These are phyloP conservation scores for Candolleomyces aberdarensis DNA, from an alignment of 768 basidiomycete genomes.

Conservation along the genomic window DNA sequence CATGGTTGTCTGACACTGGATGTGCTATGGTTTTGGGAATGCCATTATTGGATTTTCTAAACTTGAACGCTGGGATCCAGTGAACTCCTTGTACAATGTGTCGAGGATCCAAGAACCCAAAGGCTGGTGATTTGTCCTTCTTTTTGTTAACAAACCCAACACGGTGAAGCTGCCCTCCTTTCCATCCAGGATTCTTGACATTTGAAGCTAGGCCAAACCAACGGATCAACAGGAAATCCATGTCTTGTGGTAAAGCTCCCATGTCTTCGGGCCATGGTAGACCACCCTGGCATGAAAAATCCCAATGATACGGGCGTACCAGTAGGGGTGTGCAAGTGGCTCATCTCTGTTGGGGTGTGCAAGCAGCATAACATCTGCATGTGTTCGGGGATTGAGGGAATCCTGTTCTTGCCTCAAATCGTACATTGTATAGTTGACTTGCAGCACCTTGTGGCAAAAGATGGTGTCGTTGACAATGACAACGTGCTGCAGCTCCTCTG, in stretches of 20 bases:
- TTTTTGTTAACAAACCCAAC: constrained; percentile 34
- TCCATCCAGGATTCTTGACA: not conserved
- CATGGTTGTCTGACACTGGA: too few relatives aligned
- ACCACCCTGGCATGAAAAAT: constrained; percentile 7
- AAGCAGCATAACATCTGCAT: constrained; percentile 33
- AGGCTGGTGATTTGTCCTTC: too few relatives aligned
- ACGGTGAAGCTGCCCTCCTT: constrained; percentile 8
- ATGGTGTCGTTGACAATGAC: too few relatives aligned
- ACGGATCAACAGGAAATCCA: constrained; percentile 25
- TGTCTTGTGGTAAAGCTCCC: not conserved
- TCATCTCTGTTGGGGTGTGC: constrained; percentile 17
- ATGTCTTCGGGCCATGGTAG: not conserved
- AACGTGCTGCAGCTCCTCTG: too few relatives aligned
- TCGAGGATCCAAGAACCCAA: too few relatives aligned
- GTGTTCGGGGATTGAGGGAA: constrained; percentile 30
- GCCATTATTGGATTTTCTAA: too few relatives aligned
- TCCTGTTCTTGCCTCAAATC: constrained; percentile 40
- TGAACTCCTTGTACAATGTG: too few relatives aligned
- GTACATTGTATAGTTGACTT: constrained; percentile 26
- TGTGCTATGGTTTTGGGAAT: too few relatives aligned
- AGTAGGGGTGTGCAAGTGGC: constrained; percentile 22
- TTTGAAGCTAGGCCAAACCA: constrained; percentile 18
- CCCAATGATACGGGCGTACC: constrained; percentile 31
- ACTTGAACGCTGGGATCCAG: too few relatives aligned
- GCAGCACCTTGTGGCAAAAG: constrained; percentile 16